Conservation (phyloP, 2,329 filamentous ascomycete species). For the Bipolaris gigantea region DNA sequence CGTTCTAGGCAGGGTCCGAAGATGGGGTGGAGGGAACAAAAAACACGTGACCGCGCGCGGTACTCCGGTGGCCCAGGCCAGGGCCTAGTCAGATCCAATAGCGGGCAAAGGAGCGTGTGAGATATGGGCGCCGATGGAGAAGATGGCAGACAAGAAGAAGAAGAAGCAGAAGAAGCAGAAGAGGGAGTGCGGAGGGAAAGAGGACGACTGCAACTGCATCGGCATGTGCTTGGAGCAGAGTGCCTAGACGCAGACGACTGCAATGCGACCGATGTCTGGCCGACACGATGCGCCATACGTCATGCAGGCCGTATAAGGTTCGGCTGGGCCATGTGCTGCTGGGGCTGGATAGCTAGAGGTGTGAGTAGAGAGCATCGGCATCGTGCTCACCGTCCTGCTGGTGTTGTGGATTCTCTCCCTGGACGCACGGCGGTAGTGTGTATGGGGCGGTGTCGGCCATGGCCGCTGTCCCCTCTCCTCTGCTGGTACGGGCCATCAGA, state of each 20-base stretch:
- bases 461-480: neutral
- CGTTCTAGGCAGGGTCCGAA: slow-evolving; percentile 17
- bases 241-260: slow-evolving; percentile 13
- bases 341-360: neutral
- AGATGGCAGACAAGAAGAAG: neutral
- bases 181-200: no score
- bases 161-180: neutral
- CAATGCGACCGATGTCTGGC: slow-evolving; percentile 19
- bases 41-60: slow-evolving; percentile 15
- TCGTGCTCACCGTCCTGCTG: neutral
- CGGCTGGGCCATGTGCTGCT: slow-evolving; percentile 3
- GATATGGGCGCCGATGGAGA: neutral
- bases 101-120: neutral
- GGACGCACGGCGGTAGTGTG: neutral
- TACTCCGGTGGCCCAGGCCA: neutral
- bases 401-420: no score
- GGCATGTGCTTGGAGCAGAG: neutral
- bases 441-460: slow-evolving; percentile 1
- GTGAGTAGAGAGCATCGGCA: neutral
- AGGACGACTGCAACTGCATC: neutral
- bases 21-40: neutral
- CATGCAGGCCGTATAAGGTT: slow-evolving; percentile 16
- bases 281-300: slow-evolving; percentile 18
- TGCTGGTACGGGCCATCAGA: neutral
- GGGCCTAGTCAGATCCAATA: neutral